Conservation (phyloP, 257 asterid genomes). For the Plantago elongata region DNA sequence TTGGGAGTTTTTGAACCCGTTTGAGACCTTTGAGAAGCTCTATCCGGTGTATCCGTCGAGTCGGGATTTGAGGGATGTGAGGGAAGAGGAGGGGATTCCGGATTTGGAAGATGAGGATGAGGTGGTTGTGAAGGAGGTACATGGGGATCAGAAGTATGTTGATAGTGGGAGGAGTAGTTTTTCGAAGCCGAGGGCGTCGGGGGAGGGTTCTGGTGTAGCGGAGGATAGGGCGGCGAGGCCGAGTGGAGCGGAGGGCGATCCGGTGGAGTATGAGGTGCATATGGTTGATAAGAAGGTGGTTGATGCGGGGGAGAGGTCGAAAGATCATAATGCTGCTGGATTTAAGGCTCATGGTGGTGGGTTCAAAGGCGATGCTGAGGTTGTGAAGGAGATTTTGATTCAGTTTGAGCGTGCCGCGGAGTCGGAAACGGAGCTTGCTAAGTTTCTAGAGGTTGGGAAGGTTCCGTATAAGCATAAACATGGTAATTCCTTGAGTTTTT, state of each 20-base stretch:
- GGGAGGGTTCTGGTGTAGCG: slow-evolving; percentile 33
- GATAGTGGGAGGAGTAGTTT: slow-evolving; percentile 48
- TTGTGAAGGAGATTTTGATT: slow-evolving; percentile 68
- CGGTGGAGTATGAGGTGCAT: slow-evolving; percentile 76
- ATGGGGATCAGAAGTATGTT: slow-evolving; percentile 60
- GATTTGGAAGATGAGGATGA: slow-evolving; percentile 89
- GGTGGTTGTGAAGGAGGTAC: slow-evolving; percentile 86
- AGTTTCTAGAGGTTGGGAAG: slow-evolving; percentile 86
- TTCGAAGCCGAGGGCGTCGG: slow-evolving; percentile 42
- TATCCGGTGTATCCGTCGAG: slow-evolving; percentile 66
- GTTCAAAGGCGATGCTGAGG: slow-evolving; percentile 69
- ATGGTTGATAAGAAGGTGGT: slow-evolving; percentile 89
- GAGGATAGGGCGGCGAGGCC: slow-evolving; percentile 10
- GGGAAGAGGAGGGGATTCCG: slow-evolving; percentile 97
- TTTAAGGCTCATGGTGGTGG: slow-evolving; percentile 50
- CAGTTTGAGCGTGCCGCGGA: slow-evolving; percentile 79
- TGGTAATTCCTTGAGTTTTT: slow-evolving; percentile 46
- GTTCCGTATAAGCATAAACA: slow-evolving; percentile 70
- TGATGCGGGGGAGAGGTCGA: slow-evolving; percentile 44
- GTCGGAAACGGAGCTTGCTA: slow-evolving; percentile 64
- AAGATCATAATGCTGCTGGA: slow-evolving; percentile 47
- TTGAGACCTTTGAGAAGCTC: slow-evolving; percentile 62
- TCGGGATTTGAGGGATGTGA: slow-evolving; percentile 71
- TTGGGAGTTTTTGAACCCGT: slow-evolving; percentile 93
- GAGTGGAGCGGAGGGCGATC: slow-evolving; percentile 42